Percentiles rank a stretch among this genome's conserved stretches.
phyloP scores from a whole-genome alignment of 2,329 filamentous ascomycete genomes.

The Colletotrichum musae region DNA sequence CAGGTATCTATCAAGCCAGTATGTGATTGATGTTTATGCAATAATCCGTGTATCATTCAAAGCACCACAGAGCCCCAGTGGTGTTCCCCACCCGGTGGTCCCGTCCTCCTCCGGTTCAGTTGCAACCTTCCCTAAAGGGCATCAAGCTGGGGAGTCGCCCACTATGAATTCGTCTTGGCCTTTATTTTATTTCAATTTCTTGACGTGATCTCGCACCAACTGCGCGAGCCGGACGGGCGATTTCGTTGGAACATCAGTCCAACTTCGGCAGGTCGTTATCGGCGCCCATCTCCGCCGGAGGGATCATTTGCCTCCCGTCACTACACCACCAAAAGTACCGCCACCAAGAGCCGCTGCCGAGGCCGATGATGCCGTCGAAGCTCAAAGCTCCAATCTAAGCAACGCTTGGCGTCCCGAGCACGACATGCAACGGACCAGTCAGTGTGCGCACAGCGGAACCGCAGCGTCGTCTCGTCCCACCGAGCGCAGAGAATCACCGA shows the following conservation, averaged over 20 bases:
- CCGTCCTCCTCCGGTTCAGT: slow-evolving; percentile 17
- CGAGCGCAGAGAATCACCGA: neutral
- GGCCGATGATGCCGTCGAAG: slow-evolving; percentile 18
- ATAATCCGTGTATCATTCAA: no score
- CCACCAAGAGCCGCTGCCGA: slow-evolving; percentile 29
- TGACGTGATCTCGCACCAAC: neutral
- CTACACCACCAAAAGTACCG: neutral
- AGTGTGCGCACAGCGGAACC: no score
- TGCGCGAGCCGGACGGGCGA: no score
- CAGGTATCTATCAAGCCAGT: no score
- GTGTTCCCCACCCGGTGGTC: neutral
- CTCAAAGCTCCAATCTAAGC: slow-evolving; percentile 24
- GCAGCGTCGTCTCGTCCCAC: neutral
- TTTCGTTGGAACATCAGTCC: slow-evolving; percentile 29
- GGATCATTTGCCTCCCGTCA: slow-evolving; percentile 7
- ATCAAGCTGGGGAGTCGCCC: slow-evolving; percentile 5
- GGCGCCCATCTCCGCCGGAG: neutral
- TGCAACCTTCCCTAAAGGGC: slow-evolving; percentile 40
- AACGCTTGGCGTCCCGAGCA: slow-evolving; percentile 21
- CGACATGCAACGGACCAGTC: slow-evolving; percentile 11
- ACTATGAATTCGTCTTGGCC: slow-evolving; percentile 30
- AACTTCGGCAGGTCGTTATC: slow-evolving; percentile 34
- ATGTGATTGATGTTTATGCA: no score
- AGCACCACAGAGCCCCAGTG: no score
- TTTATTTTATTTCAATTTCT: neutral